phyloP scores from a whole-genome alignment of 2,329 filamentous ascomycete genomes.

The Fusarium ambrosium region DNA sequence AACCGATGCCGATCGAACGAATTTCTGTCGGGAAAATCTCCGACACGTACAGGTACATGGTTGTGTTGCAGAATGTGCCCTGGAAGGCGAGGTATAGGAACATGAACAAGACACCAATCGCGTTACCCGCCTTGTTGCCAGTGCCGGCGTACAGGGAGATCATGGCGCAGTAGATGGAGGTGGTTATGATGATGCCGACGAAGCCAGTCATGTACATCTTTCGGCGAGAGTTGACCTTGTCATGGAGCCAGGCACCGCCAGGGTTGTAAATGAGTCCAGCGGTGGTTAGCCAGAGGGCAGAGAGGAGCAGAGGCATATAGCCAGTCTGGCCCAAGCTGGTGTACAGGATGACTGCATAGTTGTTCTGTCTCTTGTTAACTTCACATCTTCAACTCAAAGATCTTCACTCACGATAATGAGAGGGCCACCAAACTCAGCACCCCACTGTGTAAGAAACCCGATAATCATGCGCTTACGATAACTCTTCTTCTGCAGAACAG shows the following conservation, averaged over 20 bases:
- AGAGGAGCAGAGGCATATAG: slow-evolving; percentile 56
- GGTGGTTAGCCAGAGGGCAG: slow-evolving; percentile 58
- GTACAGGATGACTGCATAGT: slow-evolving; percentile 56
- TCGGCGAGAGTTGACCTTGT: slow-evolving; percentile 62
- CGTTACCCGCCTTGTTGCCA: slow-evolving; percentile 55
- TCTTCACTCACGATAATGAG: slow-evolving; percentile 60
- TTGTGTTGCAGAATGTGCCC: slow-evolving; percentile 57
- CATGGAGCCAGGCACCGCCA: slow-evolving; percentile 62
- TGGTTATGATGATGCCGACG: slow-evolving; percentile 56
- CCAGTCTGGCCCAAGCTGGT: slow-evolving; percentile 56
- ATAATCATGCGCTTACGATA: slow-evolving; percentile 66
- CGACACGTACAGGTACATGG: slow-evolving; percentile 56
- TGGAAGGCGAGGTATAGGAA: slow-evolving; percentile 65
- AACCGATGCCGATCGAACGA: slow-evolving; percentile 64
- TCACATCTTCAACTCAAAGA: fast-evolving
- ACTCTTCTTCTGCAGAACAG: slow-evolving; percentile 60
- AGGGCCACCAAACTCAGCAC: slow-evolving; percentile 65
- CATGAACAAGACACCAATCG: slow-evolving; percentile 58
- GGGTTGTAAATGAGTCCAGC: slow-evolving; percentile 64
- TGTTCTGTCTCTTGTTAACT: slow-evolving; percentile 52
- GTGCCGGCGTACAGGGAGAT: slow-evolving; percentile 54
- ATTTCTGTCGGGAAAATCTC: slow-evolving; percentile 62
- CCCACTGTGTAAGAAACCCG: slow-evolving; percentile 66
- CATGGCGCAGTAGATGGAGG: slow-evolving; percentile 51
- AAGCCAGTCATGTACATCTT: slow-evolving; percentile 58